These are phyloP conservation scores for Flaveria trinervia DNA, from an alignment of 129 eudicot genomes.

Conservation along the genomic window DNA sequence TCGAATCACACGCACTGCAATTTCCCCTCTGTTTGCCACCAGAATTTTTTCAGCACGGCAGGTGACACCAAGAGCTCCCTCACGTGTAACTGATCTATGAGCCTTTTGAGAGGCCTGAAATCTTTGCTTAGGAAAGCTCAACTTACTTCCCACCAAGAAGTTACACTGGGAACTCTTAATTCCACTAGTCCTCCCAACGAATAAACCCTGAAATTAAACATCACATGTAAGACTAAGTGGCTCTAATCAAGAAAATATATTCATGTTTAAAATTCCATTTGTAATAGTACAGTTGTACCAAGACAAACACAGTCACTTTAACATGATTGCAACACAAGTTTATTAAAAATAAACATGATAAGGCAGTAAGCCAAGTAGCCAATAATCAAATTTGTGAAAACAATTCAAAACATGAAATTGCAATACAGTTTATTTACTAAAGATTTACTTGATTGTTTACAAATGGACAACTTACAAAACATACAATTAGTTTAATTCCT, in stretches of 20 bases:
- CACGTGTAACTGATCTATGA: slow-evolving; percentile 48
- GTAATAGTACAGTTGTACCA: background rate
- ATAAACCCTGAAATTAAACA: slow-evolving; percentile 52
- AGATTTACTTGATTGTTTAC: background rate
- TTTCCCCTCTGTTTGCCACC: slow-evolving; percentile 98
- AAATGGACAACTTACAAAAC: background rate
- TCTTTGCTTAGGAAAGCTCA: slow-evolving; percentile 62
- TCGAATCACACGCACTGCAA: slow-evolving; percentile 94
- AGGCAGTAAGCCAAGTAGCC: background rate
- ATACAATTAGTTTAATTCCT: background rate
- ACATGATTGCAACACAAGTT: background rate
- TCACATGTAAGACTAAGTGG: background rate
- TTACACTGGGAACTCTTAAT: slow-evolving; percentile 76
- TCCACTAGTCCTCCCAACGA: slow-evolving; percentile 53
- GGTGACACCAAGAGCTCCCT: slow-evolving; percentile 64
- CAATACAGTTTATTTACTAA: too few relatives aligned
- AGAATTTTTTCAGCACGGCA: slow-evolving; percentile 75
- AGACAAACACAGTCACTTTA: slow-evolving; percentile 20
- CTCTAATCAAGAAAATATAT: slow-evolving; percentile 15
- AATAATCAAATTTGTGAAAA: background rate
- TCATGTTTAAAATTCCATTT: background rate
- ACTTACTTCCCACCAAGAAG: slow-evolving; percentile 62
- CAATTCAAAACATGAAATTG: too few relatives aligned
- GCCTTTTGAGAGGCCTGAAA: slow-evolving; percentile 48
- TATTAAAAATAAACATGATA: background rate